Conservation (phyloP, 2,329 filamentous ascomycete species). For the Aspergillus spinulosporus region DNA sequence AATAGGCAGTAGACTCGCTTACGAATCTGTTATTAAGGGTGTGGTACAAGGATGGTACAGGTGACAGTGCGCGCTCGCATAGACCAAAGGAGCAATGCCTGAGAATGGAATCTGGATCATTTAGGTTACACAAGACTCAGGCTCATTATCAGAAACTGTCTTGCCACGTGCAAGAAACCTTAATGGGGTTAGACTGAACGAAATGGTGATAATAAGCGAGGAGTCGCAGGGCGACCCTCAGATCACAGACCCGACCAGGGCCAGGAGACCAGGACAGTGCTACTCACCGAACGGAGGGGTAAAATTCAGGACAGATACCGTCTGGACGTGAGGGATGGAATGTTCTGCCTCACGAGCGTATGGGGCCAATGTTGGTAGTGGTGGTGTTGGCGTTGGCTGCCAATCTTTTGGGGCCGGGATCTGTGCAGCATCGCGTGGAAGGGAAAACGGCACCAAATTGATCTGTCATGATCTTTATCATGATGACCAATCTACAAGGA, state of each 20-base stretch:
- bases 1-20: too few species aligned
- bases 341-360: neutral
- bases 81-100: too few species aligned
- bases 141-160: constrained; percentile 8
- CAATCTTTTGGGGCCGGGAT: neutral
- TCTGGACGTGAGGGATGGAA: neutral
- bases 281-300: too few species aligned
- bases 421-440: neutral
- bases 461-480: neutral
- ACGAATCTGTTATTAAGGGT: neutral
- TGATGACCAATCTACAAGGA: neutral
- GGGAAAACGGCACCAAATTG: neutral
- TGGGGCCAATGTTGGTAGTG: neutral
- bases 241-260: neutral
- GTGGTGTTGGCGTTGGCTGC: neutral
- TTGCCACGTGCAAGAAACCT: constrained; percentile 18
- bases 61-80: neutral
- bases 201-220: too few species aligned
- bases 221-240: neutral
- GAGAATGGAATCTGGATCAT: constrained; percentile 16
- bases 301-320: too few species aligned
- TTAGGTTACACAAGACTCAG: constrained; percentile 19
- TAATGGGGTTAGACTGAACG: too few species aligned
- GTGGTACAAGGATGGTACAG: neutral
- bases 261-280: too few species aligned